phyloP scores from a whole-genome alignment of 495 filamentous ascomycete genomes.

The Lentithecium fluviatile region DNA sequence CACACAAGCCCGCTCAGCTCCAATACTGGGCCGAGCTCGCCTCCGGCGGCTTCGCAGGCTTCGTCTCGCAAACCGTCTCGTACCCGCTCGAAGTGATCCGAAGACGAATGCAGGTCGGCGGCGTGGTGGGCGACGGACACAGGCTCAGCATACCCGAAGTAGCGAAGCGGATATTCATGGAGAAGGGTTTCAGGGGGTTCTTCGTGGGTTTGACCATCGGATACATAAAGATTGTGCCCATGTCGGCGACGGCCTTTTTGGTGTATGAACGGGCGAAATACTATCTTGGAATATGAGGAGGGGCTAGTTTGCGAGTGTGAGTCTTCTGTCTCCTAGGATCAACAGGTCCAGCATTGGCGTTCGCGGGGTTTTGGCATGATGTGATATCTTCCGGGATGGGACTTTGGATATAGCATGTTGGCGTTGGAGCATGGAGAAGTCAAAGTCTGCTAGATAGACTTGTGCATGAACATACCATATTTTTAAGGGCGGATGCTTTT shows the following conservation, averaged over 20 bases:
- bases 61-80: slow-evolving; percentile 84
- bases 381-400: neutral
- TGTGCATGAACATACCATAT: slow-evolving; percentile 1
- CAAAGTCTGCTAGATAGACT: neutral
- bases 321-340: neutral
- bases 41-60: slow-evolving; percentile 79
- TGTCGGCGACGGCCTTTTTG: slow-evolving; percentile 77
- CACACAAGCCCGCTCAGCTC: slow-evolving; percentile 63
- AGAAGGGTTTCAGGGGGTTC: slow-evolving; percentile 78
- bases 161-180: slow-evolving; percentile 65
- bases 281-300: slow-evolving; percentile 63
- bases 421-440: neutral
- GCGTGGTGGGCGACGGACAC: slow-evolving; percentile 85
- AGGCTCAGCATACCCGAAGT: slow-evolving; percentile 78
- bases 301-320: neutral
- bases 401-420: neutral
- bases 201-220: slow-evolving; percentile 93
- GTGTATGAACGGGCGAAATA: slow-evolving; percentile 82
- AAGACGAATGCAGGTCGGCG: slow-evolving; percentile 92
- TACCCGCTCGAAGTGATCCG: slow-evolving; percentile 93
- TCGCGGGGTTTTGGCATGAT: neutral
- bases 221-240: slow-evolving; percentile 89
- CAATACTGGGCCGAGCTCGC: slow-evolving; percentile 78
- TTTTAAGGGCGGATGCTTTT: too few relatives aligned
- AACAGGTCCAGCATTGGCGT: neutral